phyloP scores from a whole-genome alignment of 169 alveolate genomes.

The Cystoisospora suis region DNA sequence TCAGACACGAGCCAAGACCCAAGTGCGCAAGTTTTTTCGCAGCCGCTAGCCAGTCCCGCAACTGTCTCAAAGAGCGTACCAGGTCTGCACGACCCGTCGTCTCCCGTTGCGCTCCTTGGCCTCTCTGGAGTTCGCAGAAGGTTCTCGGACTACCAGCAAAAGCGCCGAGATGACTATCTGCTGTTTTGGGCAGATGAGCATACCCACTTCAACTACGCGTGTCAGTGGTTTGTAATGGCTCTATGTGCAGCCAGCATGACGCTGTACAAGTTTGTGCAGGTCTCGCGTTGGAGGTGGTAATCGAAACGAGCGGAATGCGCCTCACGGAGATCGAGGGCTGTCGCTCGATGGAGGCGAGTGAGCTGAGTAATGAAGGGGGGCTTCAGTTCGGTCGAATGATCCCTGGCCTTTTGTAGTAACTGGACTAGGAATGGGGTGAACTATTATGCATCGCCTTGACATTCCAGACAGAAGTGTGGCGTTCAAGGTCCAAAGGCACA shows the following conservation, averaged over 20 bases:
- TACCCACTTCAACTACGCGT: conserved; percentile 89
- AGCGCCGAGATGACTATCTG: conserved; percentile 79
- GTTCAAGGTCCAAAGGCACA: too few relatives aligned
- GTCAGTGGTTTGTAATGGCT: conserved; percentile 85
- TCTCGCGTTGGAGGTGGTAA: conserved; percentile 64
- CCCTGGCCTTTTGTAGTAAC: too few relatives aligned
- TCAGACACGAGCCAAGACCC: too few relatives aligned
- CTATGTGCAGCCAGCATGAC: conserved; percentile 70
- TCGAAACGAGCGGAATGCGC: too few relatives aligned
- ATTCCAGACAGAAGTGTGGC: too few relatives aligned
- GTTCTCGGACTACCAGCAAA: conserved; percentile 72
- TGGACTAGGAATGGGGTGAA: too few relatives aligned
- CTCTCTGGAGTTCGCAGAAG: conserved; percentile 64
- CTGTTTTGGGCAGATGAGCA: conserved; percentile 88
- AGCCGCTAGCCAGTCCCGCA: not conserved
- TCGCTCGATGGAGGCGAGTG: too few relatives aligned
- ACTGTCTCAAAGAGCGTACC: not conserved
- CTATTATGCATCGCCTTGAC: too few relatives aligned
- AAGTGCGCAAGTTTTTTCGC: not conserved
- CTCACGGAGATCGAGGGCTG: too few relatives aligned
- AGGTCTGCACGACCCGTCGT: not conserved
- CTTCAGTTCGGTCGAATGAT: too few relatives aligned
- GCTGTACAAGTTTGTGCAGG: conserved; percentile 69
- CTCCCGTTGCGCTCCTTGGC: conserved; percentile 42
- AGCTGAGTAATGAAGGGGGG: too few relatives aligned